These are phyloP conservation scores for Coemansia furcata DNA, from an alignment of 192 early-diverging fungal species.

Conservation along the genomic window DNA sequence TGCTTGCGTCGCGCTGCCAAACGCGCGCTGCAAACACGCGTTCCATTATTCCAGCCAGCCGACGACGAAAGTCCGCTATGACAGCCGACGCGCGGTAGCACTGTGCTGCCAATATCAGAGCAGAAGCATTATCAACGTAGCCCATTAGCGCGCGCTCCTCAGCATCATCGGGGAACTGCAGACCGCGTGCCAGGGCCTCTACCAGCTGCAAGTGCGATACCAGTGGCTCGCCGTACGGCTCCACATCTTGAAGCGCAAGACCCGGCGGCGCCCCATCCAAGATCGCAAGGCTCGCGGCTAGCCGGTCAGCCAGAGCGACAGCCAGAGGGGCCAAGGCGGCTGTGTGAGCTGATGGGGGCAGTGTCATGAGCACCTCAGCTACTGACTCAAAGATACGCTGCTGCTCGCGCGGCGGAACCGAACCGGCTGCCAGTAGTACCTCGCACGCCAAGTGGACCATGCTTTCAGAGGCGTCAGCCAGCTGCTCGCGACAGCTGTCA, in stretches of 20 bases:
- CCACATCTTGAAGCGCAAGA: constrained; percentile 4
- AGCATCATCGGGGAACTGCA: constrained; percentile 44
- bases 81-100: constrained; percentile 26
- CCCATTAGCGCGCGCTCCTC: constrained; percentile 42
- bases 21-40: constrained; percentile 12
- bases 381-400: constrained; percentile 49
- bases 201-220: constrained; percentile 21
- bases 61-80: constrained; percentile 19
- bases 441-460: constrained; percentile 62
- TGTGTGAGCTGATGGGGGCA: constrained; percentile 17
- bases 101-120: constrained; percentile 21
- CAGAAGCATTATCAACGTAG: constrained; percentile 12
- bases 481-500: constrained; percentile 65
- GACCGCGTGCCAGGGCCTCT: constrained; percentile 38
- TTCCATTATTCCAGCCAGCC: constrained; percentile 11
- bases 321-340: constrained; percentile 23
- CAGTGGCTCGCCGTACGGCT: constrained; percentile 21
- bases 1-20: constrained; percentile 8
- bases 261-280: constrained; percentile 10
- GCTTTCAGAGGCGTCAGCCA: constrained; percentile 57
- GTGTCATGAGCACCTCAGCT: constrained; percentile 37
- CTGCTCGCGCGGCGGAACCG: constrained; percentile 46
- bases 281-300: constrained; percentile 9
- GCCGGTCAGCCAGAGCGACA: constrained; percentile 6
- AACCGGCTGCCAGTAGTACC: constrained; percentile 35